Conservation (phyloP, 2,329 filamentous ascomycete genomes). For the Aspergillus caelatus region DNA sequence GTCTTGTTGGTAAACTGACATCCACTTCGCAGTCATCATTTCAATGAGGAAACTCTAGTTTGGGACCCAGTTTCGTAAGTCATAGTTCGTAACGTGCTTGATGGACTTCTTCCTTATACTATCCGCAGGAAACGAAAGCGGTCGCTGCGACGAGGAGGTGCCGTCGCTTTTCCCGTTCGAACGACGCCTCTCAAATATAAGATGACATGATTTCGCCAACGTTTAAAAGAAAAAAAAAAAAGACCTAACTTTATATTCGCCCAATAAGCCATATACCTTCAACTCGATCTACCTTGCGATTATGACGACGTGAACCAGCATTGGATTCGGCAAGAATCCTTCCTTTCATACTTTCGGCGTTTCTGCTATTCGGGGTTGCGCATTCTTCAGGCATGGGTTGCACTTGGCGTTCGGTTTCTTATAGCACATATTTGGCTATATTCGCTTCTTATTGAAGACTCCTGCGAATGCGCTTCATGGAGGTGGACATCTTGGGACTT, state of each 20-base stretch:
- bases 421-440: not conserved
- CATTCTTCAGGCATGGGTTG: constrained; percentile 9
- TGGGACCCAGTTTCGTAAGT: constrained; percentile 32
- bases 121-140: constrained; percentile 10
- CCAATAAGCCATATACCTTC: not conserved
- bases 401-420: constrained; percentile 9
- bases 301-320: constrained; percentile 10
- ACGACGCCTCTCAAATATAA: constrained; percentile 13
- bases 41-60: constrained; percentile 33
- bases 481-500: not conserved
- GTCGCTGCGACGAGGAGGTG: constrained; percentile 10
- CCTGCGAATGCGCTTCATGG: not conserved
- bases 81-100: not conserved
- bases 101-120: not conserved
- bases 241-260: not conserved
- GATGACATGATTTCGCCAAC: constrained; percentile 7
- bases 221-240: not conserved
- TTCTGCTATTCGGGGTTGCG: constrained; percentile 1
- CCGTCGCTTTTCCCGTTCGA: constrained; percentile 13
- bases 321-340: constrained; percentile 4
- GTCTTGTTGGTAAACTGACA: not conserved
- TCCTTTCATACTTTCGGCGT: constrained; percentile 16
- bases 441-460: not conserved
- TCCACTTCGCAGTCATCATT: constrained; percentile 32
- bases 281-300: constrained; percentile 8